Evolutionary conservation across 2,329 filamentous ascomycete genomes (phyloP).

Genomic region (Dothistroma pini): DNA sequence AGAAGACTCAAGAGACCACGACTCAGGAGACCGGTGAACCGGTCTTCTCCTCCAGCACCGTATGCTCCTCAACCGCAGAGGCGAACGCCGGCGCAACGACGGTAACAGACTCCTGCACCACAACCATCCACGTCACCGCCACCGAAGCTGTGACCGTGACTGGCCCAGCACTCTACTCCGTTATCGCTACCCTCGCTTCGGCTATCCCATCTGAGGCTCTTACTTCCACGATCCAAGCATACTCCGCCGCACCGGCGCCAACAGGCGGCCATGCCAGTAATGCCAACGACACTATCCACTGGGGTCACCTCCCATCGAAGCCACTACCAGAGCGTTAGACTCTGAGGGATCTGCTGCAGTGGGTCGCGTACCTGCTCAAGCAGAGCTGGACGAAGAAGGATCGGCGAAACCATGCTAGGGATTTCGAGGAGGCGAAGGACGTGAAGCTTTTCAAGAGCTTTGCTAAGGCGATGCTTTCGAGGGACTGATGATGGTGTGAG

Average conservation of each 20-base stretch:
- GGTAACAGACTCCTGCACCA: background rate
- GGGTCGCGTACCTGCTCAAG: conserved; percentile 28
- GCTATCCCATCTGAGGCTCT: conserved; percentile 8
- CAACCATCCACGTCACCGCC: background rate
- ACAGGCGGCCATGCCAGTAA: conserved; percentile 9
- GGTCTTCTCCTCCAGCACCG: background rate
- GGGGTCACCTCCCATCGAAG: conserved; percentile 20
- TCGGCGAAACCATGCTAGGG: conserved; percentile 17
- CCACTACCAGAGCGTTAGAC: conserved; percentile 28
- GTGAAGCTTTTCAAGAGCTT: background rate
- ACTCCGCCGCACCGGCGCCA: conserved; percentile 7
- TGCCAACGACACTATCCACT: background rate
- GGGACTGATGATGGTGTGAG: background rate
- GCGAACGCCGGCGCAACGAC: background rate
- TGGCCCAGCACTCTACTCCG: background rate
- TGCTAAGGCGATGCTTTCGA: background rate
- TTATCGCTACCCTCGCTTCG: background rate
- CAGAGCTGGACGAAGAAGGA: conserved; percentile 19
- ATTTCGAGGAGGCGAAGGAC: conserved; percentile 11
- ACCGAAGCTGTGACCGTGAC: background rate
- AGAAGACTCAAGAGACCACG: background rate
- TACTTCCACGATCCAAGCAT: conserved; percentile 6
- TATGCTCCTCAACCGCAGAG: background rate
- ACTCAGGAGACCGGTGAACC: background rate
- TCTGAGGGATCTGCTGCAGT: conserved; percentile 27